These are phyloP conservation scores for Coffea humblotiana DNA, from an alignment of 305 asterid species.

Conservation along the genomic window DNA sequence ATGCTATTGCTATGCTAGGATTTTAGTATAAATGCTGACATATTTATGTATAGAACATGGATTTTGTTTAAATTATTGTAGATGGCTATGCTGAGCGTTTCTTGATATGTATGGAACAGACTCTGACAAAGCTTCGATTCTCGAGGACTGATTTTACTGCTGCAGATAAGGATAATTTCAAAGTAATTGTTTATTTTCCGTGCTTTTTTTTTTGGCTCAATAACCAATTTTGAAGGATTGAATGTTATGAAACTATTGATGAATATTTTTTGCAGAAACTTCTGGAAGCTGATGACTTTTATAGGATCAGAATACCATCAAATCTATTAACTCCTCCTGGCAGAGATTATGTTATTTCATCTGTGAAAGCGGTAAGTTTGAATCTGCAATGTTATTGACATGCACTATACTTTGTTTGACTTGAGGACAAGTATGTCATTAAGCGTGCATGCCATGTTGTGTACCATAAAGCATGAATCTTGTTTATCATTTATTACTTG, in stretches of 20 bases:
- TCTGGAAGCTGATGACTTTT: slow-evolving; percentile 83
- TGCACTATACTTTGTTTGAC: neutral
- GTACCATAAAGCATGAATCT: neutral
- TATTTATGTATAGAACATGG: neutral
- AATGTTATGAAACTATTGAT: slow-evolving; percentile 12
- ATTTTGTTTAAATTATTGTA: neutral
- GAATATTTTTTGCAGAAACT: slow-evolving; percentile 55
- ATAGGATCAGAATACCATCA: slow-evolving; percentile 78
- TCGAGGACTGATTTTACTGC: slow-evolving; percentile 66
- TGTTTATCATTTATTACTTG: neutral
- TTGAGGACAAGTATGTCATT: neutral
- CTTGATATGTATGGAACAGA: slow-evolving; percentile 40
- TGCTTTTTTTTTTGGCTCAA: neutral
- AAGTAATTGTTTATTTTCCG: slow-evolving; percentile 35
- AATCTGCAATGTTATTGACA: slow-evolving; percentile 3
- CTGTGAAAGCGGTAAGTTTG: slow-evolving; percentile 80
- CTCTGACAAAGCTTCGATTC: slow-evolving; percentile 92
- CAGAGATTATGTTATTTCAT: slow-evolving; percentile 64
- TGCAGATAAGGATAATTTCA: slow-evolving; percentile 68
- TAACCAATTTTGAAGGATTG: neutral
- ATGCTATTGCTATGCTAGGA: no score
- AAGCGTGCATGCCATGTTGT: neutral
- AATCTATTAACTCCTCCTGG: slow-evolving; percentile 71
- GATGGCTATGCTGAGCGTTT: neutral
- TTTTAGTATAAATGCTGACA: neutral